These are phyloP conservation scores for Eucalyptus albens DNA, from an alignment of 345 rosid genomes.

Conservation along the genomic window DNA sequence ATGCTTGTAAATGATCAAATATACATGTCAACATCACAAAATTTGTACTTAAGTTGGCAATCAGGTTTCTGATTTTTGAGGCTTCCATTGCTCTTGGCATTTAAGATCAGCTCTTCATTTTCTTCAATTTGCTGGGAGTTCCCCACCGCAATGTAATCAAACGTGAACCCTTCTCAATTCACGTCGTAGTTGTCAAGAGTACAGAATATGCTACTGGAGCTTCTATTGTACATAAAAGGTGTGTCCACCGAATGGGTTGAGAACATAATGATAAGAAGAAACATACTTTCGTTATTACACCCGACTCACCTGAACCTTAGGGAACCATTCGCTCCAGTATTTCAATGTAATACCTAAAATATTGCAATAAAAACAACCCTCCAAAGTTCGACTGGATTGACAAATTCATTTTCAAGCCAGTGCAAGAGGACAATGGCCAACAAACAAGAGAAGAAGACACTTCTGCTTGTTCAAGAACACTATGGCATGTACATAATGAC, in stretches of 20 bases:
- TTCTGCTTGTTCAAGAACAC: background rate
- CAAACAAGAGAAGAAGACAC: background rate
- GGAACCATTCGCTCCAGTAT: background rate
- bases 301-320: no score
- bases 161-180: background rate
- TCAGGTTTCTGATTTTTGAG: background rate
- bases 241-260: background rate
- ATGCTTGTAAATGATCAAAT: background rate
- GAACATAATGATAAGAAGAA: background rate
- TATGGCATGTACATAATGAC: background rate
- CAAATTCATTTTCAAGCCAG: background rate
- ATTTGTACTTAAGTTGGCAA: background rate
- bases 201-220: background rate
- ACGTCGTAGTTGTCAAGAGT: background rate
- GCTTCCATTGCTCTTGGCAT: background rate
- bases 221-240: background rate
- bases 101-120: background rate
- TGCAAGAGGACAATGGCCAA: background rate
- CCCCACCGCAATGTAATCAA: background rate
- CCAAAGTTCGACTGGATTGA: background rate
- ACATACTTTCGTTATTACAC: no score
- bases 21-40: background rate
- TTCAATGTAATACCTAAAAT: background rate
- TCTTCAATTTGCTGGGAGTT: background rate
- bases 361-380: background rate